phyloP scores from a whole-genome alignment of 805 yeast genomes.

The Candida peoriensis region DNA sequence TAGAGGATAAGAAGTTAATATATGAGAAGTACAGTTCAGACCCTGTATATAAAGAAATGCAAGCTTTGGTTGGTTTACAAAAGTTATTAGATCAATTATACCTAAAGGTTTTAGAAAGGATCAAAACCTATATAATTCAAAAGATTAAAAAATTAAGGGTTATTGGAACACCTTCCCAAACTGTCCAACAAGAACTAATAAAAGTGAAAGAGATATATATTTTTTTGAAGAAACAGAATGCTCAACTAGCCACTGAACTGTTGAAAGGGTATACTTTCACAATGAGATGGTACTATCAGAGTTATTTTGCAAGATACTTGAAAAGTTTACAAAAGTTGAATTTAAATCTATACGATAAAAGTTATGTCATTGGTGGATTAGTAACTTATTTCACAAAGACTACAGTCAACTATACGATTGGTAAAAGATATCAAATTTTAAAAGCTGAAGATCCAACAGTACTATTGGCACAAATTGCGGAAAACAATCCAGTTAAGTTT shows the following conservation, averaged over 20 bases:
- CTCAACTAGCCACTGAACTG: slow-evolving; percentile 64
- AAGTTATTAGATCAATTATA: slow-evolving; percentile 46
- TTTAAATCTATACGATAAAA: slow-evolving; percentile 48
- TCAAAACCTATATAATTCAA: slow-evolving; percentile 60
- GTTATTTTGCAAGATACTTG: slow-evolving; percentile 71
- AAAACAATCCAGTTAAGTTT: slow-evolving; percentile 57
- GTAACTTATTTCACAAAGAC: slow-evolving; percentile 14
- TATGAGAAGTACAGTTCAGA: slow-evolving; percentile 34
- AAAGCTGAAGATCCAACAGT: slow-evolving; percentile 54
- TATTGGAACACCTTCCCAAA: slow-evolving; percentile 66
- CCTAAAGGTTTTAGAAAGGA: slow-evolving; percentile 65
- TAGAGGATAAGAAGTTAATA: slow-evolving; percentile 55
- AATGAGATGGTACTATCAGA: slow-evolving; percentile 88
- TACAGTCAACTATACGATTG: slow-evolving; percentile 23
- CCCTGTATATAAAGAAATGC: slow-evolving; percentile 11
- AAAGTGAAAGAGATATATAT: slow-evolving; percentile 55
- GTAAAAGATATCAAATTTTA: slow-evolving; percentile 54
- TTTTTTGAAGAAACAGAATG: slow-evolving; percentile 51
- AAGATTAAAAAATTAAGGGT: slow-evolving; percentile 64
- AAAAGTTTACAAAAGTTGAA: slow-evolving; percentile 65
- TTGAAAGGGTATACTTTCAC: slow-evolving; percentile 79
- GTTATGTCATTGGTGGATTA: slow-evolving; percentile 46
- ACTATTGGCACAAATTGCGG: slow-evolving; percentile 81
- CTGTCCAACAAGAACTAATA: slow-evolving; percentile 61
- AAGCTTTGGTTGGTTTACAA: slow-evolving; percentile 18